Evolutionary conservation across 2,329 filamentous ascomycete species (phyloP), one percentile per base, ranked within the genome.

Genomic region (Colletotrichum gigasporum): DNA sequence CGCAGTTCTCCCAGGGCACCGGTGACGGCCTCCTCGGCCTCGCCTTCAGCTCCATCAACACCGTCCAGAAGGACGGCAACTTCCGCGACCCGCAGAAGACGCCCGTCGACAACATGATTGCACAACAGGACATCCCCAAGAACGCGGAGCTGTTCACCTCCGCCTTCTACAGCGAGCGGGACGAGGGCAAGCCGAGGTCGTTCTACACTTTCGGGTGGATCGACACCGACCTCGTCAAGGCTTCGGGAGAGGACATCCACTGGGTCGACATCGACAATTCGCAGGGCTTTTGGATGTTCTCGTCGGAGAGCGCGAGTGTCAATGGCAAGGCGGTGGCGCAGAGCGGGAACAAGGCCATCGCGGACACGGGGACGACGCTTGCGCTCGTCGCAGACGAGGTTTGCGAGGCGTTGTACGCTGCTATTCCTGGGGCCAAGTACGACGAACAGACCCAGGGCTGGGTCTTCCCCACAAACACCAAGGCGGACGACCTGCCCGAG

Each of bases 201-300:
- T 85, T 32, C 94, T 93, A 77, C 88, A 93, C 70, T 71, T 94
- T 94, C 71, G 92, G 92, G 62, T 83, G 76, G 70, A 88, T 94
- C 70, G 90, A 94, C 72, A 72, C 71, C 1, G 79, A 78, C 54
- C 88, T 91, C 69, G 91, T 90, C 74, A 80, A 74, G 3, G 87
- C 87, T 5, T 65, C 62, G 2, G 62, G 62, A 1, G 91, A 91
- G 34, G 70, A 82, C 3, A 83, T 94, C 69, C 77, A 82, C 26
- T 92, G 88, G 73, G 80, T 88, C 14, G 79, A 83, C 5, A 82
- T 93, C 65, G 85, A 92, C 71, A 82, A 80, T 16, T 81, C 81
- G 6, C 77, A 81, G 35, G 91, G 91, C 6, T 93, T 90, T 80
- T 94, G 91, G 91, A 81, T 90, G 72, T 87, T 92, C 71, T 72